Evolutionary conservation across 441 rosid genomes (phyloP).

Genomic region (Erodium moschatum): DNA sequence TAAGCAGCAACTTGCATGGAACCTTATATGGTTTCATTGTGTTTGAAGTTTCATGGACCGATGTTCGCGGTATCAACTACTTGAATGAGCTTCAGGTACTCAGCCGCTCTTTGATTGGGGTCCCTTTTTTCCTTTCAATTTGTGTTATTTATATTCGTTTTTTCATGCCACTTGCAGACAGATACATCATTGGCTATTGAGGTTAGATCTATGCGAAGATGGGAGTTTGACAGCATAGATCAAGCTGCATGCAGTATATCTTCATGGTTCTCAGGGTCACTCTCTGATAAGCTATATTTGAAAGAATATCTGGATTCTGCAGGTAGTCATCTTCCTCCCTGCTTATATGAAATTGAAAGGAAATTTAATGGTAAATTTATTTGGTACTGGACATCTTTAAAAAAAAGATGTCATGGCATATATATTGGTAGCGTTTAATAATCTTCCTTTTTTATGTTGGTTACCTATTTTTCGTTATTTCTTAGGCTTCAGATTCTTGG

Average conservation of each 20-base stretch:
- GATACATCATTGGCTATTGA: slow-evolving; percentile 31
- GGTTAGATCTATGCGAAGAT: slow-evolving; percentile 25
- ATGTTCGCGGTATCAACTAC: slow-evolving; percentile 33
- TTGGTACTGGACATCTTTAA: background rate
- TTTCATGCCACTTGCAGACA: slow-evolving; percentile 20
- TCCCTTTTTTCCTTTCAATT: background rate
- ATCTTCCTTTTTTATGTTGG: background rate
- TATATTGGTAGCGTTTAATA: background rate
- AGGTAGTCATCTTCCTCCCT: background rate
- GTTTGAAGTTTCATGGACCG: slow-evolving; percentile 31
- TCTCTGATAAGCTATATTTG: slow-evolving; percentile 18
- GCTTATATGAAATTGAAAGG: background rate
- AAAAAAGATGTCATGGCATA: background rate
- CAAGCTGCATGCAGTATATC: slow-evolving; percentile 24
- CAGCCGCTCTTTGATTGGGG: background rate
- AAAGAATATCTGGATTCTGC: slow-evolving; percentile 18
- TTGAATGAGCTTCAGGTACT: slow-evolving; percentile 29
- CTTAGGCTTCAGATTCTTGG: background rate
- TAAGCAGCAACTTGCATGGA: slow-evolving; percentile 21
- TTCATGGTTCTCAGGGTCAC: slow-evolving; percentile 31
- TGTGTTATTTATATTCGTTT: background rate
- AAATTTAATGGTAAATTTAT: background rate
- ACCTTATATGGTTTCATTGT: slow-evolving; percentile 32
- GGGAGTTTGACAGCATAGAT: slow-evolving; percentile 31
- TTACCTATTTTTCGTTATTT: background rate